Base-by-base conservation (phyloP, 805 yeast species). In the Maudiozyma turicensis region DNA sequence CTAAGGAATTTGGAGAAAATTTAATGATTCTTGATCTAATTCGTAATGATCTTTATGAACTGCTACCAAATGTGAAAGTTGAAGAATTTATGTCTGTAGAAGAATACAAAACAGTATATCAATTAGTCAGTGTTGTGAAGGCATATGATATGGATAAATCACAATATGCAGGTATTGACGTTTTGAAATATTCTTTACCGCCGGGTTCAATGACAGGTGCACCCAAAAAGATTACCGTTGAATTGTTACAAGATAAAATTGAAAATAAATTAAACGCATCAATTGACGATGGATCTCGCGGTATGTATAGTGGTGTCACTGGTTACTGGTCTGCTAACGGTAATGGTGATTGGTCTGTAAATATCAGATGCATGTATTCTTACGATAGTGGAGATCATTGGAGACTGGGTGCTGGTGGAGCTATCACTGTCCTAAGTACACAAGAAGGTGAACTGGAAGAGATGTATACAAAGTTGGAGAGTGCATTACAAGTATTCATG, bases 151-250 rank as follows among this genome's bases (percentile, higher is more conserved):
- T 41, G 28, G 10, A 40, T 14, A 14, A 37, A 9, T 29, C 47
- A 13, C 9, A 9, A 8, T 81, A 75, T 55, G 69, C 74, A 10
- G 99, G 98, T 0, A 69, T 90, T 28, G 98, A 93, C 62, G 70
- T 91, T 2, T 72, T 93, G 10, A 76, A 80, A 20, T 79, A 79
- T 51, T 80, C 96, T 0, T 70, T 95, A 35, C 99, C 99, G 3
- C 96, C 99, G 0, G 99, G 99, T 0, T 91, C 98, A 0, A 93
- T 93, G 99, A 93, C 99, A 0, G 99, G 99, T 3, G 99, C 99
- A 0, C 99, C 99, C 2, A 93, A 93, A 69, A 85, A 83, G 57
- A 75, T 96, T 51, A 87, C 96, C 0, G 95, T 93, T 6, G 93
- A 91, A 64, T 64, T 95, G 5, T 71, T 93, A 31, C 85, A 82